These are phyloP conservation scores for Aphanocladium album DNA, from an alignment of 2,329 filamentous ascomycete species.

Conservation along the genomic window DNA sequence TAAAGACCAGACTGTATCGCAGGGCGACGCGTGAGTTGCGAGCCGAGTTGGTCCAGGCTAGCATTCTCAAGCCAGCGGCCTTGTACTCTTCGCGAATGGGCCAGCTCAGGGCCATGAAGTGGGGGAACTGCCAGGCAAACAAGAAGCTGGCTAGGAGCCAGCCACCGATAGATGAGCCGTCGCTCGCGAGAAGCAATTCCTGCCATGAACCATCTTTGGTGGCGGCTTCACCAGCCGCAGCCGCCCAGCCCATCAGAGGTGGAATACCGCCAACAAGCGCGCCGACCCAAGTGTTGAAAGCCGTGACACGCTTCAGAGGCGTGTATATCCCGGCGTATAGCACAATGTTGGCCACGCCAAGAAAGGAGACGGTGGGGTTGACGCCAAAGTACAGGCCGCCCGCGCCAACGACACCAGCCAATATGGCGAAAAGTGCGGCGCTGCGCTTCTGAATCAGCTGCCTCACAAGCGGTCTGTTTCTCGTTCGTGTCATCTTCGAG, in stretches of 20 bases:
- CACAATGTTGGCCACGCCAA: constrained; percentile 78
- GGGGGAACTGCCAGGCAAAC: constrained; percentile 96
- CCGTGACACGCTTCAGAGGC: constrained; percentile 80
- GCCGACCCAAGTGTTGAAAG: constrained; percentile 91
- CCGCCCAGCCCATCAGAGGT: constrained; percentile 96
- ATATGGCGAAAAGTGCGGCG: constrained; percentile 74
- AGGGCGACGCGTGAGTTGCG: constrained; percentile 83
- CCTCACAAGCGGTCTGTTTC: constrained; percentile 83
- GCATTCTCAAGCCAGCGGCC: constrained; percentile 62
- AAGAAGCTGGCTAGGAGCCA: constrained; percentile 83
- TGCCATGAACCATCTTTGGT: constrained; percentile 69
- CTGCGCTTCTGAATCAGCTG: constrained; percentile 66
- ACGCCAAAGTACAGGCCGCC: constrained; percentile 80
- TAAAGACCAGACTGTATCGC: constrained; percentile 78
- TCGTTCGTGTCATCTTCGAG: constrained; percentile 87
- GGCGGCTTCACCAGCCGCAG: constrained; percentile 83
- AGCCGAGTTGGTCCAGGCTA: constrained; percentile 81
- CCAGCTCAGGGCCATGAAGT: constrained; percentile 94
- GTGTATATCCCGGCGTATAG: constrained; percentile 93
- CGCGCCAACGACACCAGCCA: constrained; percentile 64
- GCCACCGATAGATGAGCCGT: constrained; percentile 64
- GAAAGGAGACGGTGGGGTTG: constrained; percentile 84
- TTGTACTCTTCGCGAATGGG: constrained; percentile 86
- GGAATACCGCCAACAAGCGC: constrained; percentile 90
- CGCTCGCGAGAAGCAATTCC: constrained; percentile 65